Base-by-base conservation (phyloP, 1,284 basidiomycete species). In the Rhizoctonia solani region DNA sequence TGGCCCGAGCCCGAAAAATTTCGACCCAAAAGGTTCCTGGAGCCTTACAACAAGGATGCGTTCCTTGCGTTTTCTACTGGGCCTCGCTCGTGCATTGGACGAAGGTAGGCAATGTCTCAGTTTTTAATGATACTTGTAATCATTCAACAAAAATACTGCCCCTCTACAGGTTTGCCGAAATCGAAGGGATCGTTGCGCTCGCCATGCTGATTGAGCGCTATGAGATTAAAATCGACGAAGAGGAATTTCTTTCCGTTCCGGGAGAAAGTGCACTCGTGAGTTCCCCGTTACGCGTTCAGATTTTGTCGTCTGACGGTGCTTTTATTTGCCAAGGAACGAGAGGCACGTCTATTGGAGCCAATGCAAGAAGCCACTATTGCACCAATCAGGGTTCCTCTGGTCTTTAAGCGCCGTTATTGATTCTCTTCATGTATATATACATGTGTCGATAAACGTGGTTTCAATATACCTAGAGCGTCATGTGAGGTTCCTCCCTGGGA, bases 111-210 rank as follows among this genome's bases (percentile, higher is more conserved):
- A 8, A 9, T 9, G n/a, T 29, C 5, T n/a, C n/a, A 14, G 8
- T 9, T 11, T 4, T 59, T 14, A 9, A 39, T n/a, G n/a, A n/a
- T n/a, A n/a, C n/a, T n/a, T n/a, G n/a, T n/a, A n/a, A n/a, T n/a
- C n/a, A n/a, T n/a, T n/a, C n/a, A n/a, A n/a, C n/a, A n/a, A n/a
- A n/a, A n/a, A n/a, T n/a, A n/a, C n/a, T n/a, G n/a, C n/a, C n/a
- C n/a, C n/a, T n/a, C n/a, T n/a, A n/a, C 34, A 69, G 68, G 32
- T 69, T 69, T 32, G 66, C 65, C 14, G 66, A 69, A 27, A 65
- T 55, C 13, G 68, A 69, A 39, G 65, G 44, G 6, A 67, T 67
- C 14, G 65, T 50, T 21, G 52, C 59, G 25, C 56, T 67, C 14
- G 52, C 65, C 0, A 54, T 66, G 11, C 23, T 67, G 4, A 41